These are phyloP conservation scores for Aspergillus sojae DNA, from an alignment of 2,329 filamentous ascomycete species.

Conservation along the genomic window DNA sequence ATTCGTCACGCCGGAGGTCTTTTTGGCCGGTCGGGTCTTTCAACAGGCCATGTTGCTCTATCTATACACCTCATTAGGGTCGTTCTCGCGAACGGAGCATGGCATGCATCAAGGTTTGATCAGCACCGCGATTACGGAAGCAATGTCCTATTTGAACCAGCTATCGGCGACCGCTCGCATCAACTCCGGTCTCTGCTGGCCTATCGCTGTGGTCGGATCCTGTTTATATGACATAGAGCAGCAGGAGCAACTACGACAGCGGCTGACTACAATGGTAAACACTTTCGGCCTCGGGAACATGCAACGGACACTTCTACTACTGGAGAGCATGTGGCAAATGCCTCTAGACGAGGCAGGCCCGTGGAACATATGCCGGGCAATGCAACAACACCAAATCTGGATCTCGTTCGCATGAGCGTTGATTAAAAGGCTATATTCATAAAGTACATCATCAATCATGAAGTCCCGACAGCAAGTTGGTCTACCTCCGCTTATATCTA, in stretches of 20 bases:
- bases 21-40: slow-evolving; percentile 47
- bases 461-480: background rate
- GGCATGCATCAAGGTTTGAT: slow-evolving; percentile 32
- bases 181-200: slow-evolving; percentile 41
- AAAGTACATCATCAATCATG: slow-evolving; percentile 14
- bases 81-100: slow-evolving; percentile 26
- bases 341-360: slow-evolving; percentile 39
- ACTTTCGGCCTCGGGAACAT: slow-evolving; percentile 52
- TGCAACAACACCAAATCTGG: slow-evolving; percentile 52
- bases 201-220: slow-evolving; percentile 34
- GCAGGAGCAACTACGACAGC: slow-evolving; percentile 31
- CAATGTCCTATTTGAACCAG: slow-evolving; percentile 28
- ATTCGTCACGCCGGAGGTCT: slow-evolving; percentile 40
- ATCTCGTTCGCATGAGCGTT: slow-evolving; percentile 50
- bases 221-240: slow-evolving; percentile 26
- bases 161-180: slow-evolving; percentile 29
- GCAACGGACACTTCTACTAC: slow-evolving; percentile 44
- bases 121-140: slow-evolving; percentile 29
- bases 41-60: slow-evolving; percentile 52
- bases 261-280: slow-evolving; percentile 29
- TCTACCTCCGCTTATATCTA: background rate
- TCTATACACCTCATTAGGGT: slow-evolving; percentile 35
- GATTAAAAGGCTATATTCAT: slow-evolving; percentile 16
- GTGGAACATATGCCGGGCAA: slow-evolving; percentile 50
- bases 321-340: slow-evolving; percentile 49